Percentiles rank a stretch among this genome's conserved stretches.
Conservation (phyloP, 306 rosid species). For the Vigna nakashimae region DNA sequence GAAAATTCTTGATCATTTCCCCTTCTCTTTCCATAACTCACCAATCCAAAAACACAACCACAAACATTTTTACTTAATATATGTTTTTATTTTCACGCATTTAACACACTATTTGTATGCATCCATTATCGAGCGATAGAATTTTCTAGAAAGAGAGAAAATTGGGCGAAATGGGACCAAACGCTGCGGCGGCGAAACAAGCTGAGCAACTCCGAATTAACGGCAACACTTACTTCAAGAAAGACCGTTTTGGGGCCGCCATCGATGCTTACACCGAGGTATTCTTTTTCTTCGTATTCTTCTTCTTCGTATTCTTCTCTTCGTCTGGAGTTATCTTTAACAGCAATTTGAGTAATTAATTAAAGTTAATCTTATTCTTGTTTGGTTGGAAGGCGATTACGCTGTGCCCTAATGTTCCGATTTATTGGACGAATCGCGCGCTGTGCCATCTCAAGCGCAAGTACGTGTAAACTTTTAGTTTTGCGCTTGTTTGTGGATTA, state of each 20-base stretch:
- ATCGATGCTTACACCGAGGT: slow-evolving; percentile 98
- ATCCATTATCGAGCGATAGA: background rate
- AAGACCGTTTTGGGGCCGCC: slow-evolving; percentile 83
- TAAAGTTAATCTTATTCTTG: background rate
- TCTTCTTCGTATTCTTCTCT: background rate
- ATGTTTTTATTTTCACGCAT: background rate
- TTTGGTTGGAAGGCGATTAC: slow-evolving; percentile 49
- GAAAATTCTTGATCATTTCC: background rate
- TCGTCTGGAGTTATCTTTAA: background rate
- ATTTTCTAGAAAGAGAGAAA: slow-evolving; percentile 1
- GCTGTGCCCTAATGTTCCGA: slow-evolving; percentile 80
- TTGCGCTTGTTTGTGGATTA: background rate
- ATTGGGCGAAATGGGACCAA: slow-evolving; percentile 54
- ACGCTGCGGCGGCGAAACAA: slow-evolving; percentile 54
- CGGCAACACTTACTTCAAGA: slow-evolving; percentile 83
- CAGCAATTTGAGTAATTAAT: background rate
- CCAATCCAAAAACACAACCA: background rate
- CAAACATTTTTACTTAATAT: background rate
- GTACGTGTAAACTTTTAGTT: slow-evolving; percentile 59
- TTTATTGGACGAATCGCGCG: slow-evolving; percentile 92
- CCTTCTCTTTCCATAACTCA: no score
- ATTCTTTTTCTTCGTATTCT: background rate
- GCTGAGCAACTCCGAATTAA: slow-evolving; percentile 74
- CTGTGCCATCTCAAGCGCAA: slow-evolving; percentile 87
- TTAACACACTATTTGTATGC: background rate